Base-by-base conservation (phyloP, 495 filamentous ascomycete genomes). In the Neurospora hispaniola region DNA sequence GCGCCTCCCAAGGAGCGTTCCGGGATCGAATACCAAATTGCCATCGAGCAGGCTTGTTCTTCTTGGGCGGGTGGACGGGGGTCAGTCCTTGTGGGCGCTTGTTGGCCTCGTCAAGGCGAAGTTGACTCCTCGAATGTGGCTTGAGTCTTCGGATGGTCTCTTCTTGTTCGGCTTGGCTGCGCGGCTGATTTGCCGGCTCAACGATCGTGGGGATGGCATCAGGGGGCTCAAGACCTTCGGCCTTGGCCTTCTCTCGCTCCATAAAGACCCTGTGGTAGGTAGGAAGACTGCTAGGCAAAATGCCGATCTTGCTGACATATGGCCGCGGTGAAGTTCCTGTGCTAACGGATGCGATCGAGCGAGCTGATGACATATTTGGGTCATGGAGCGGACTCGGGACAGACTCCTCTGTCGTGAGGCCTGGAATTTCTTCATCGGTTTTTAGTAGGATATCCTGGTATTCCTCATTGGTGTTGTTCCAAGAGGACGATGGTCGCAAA, bases 1-100 rank as follows among this genome's bases (percentile, higher is more conserved):
- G 91, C 0, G 96, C 96, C 77, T 99, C 96, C 40, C 94, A 90
- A 0, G 96, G 96, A 31, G 93, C 92, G 80, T 98, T 99, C 41
- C 96, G 87, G 31, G 92, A 95, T 2, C 96, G 89, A 73, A 99
- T 99, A 41, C 96, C 96, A 78, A 98, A 99, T 81, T 98, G 96
- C 96, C 96, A 99, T 73, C 93, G 92, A 1, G 93, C 92, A 4
- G 89, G 88, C 71, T 88, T 88, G 39, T 80, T 83, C 80, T 90
- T 92, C 79, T 92, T 94, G 38, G 83, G 80, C 66, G 89, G 82
- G 35, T 88, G 85, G 35, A 84, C 83, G 9, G 89, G 87, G 14
- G 89, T 88, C 74, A 88, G 88, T 5, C 84, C 84, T 69, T 91
- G 90, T 2, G 93, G 92, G 41, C 90, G 90, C 73, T 90, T 86